Percentiles rank a stretch among this genome's conserved stretches.
phyloP scores from a whole-genome alignment of 768 basidiomycete genomes.

The Lactifluus echinatus region DNA sequence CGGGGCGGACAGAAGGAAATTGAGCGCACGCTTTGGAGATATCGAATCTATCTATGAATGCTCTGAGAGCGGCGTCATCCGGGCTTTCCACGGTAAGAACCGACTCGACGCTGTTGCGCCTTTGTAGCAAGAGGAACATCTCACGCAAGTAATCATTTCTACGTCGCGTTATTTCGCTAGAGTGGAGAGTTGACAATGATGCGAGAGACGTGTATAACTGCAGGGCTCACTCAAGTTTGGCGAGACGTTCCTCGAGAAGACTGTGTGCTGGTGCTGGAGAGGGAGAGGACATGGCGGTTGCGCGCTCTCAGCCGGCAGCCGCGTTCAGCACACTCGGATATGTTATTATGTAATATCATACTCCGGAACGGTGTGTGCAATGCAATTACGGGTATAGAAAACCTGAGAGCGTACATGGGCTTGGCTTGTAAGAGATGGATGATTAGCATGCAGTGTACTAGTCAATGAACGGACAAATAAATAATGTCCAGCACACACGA shows the following conservation, averaged over 20 bases:
- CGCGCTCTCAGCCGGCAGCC: not conserved
- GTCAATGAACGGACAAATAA: constrained; percentile 13
- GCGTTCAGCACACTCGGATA: not conserved
- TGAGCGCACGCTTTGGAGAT: constrained; percentile 41
- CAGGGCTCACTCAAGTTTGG: constrained; percentile 16
- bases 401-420: constrained; percentile 13
- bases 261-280: not conserved
- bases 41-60: constrained; percentile 51
- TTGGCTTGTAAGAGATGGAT: constrained; percentile 8
- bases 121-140: constrained; percentile 59
- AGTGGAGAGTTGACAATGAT: not conserved
- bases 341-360: constrained; percentile 6
- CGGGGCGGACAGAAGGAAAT: constrained; percentile 2
- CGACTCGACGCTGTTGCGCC: constrained; percentile 38
- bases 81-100: constrained; percentile 35
- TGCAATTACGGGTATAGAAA: constrained; percentile 16
- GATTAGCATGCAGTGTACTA: constrained; percentile 20
- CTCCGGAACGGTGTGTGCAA: not conserved
- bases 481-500: constrained; percentile 20
- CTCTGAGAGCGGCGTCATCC: constrained; percentile 32
- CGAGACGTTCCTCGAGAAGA: constrained; percentile 14
- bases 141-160: constrained; percentile 65
- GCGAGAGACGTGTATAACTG: not conserved
- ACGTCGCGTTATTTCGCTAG: constrained; percentile 52
- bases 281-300: constrained; percentile 8